Base-by-base conservation (phyloP, 306 rosid species). In the Astragalus membranaceus region DNA sequence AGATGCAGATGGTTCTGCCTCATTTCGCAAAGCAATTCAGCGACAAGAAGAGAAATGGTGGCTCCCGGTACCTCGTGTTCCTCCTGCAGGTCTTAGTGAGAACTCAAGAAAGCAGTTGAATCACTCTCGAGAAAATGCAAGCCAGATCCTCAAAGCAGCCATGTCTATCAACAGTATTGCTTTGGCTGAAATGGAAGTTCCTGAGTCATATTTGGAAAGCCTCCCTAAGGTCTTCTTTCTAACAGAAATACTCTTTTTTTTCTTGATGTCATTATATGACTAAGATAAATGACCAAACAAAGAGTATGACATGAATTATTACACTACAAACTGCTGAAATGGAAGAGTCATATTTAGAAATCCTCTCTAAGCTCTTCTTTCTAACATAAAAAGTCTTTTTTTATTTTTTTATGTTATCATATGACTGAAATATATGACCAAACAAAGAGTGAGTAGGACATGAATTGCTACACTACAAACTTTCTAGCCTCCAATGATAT, bases 21-120 rank as follows among this genome's bases (percentile, higher is more conserved):
- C 99, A 20, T 91, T 91, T 57, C 94, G 87, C 68, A 90, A 82
- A 75, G 66, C 85, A 14, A 54, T 87, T 57, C 97, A 88, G 53
- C 76, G 97, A 70, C 96, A 94, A 82, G 97, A 94, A 53, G 99
- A 94, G 79, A 94, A 94, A 75, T 94, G 99, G 99, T 91, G 99
- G 99, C 90, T 93, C 0, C 97, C 97, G 0, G 97, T 90, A 8
- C 98, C 97, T 3, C 96, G 96, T 12, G 96, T 93, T 15, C 92
- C 96, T 2, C 75, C 90, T 10, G 81, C 85, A 1, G 98, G 97
- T 54, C 87, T 93, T n/a, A 46, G 83, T 3, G 96, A 87, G 78
- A 79, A 52, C 56, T 87, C 96, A 2, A 90, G 97, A 62, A 91
- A 88, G 76, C 90, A 87, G 67, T 77, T 94, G 91, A 85, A 84